Percentiles rank a stretch among this genome's conserved stretches.
These are phyloP conservation scores for Bremia lactucae DNA, from an alignment of 352 stramenopile genomes.

Conservation along the genomic window DNA sequence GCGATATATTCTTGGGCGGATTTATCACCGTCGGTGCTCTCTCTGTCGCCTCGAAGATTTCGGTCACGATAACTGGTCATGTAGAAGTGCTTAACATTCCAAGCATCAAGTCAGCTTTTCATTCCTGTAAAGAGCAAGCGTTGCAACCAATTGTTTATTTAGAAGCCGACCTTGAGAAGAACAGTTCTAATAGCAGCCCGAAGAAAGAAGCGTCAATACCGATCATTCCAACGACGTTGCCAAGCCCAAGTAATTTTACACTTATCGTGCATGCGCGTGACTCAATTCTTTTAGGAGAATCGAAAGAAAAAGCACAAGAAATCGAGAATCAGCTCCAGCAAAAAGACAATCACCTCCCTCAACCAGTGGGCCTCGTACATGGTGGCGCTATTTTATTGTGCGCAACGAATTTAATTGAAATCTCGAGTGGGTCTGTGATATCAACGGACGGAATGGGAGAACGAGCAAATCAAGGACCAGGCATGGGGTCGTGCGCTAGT, in stretches of 20 bases:
- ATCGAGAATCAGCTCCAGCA: constrained; percentile 14
- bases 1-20: constrained; percentile 43
- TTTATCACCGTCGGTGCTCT: constrained; percentile 35
- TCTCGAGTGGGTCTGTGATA: constrained; percentile 32
- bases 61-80: constrained; percentile 35
- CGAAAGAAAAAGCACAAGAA: constrained; percentile 16
- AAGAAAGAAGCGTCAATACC: constrained; percentile 6
- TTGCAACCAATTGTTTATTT: constrained; percentile 11
- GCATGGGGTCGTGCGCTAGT: constrained; percentile 39
- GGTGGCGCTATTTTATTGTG: constrained; percentile 57
- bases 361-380: constrained; percentile 22
- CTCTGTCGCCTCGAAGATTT: constrained; percentile 37
- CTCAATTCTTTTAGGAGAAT: constrained; percentile 44
- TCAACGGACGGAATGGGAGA: constrained; percentile 52
- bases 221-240: constrained; percentile 13
- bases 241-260: constrained; percentile 44
- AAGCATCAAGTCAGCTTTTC: constrained; percentile 33
- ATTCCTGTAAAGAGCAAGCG: constrained; percentile 37
- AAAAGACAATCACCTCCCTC: constrained; percentile 9
- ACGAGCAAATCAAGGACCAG: constrained; percentile 51
- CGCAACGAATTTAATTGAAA: constrained; percentile 32
- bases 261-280: constrained; percentile 35
- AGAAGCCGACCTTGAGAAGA: constrained; percentile 8
- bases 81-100: constrained; percentile 35
- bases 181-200: constrained; percentile 1